Evolutionary conservation across 2,329 filamentous ascomycete species (phyloP).

Genomic region (Aspergillus pseudoviridinutans): DNA sequence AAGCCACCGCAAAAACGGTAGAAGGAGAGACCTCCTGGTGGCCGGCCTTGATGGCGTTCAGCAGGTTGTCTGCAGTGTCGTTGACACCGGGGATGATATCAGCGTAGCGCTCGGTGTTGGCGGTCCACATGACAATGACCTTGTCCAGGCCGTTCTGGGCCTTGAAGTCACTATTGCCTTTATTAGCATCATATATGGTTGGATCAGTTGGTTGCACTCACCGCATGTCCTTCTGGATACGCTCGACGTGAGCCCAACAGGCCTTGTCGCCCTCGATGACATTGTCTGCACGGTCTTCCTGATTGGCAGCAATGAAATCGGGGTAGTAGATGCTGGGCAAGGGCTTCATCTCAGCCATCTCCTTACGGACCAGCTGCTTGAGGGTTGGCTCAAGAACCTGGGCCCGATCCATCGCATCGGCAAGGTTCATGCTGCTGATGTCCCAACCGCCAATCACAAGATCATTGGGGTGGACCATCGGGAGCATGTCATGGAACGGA

Average conservation of each 20-base stretch:
- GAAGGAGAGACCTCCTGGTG: conserved; percentile 93
- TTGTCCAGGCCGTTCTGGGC: conserved; percentile 78
- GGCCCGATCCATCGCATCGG: conserved; percentile 91
- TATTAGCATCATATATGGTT: conserved; percentile 4
- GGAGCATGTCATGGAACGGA: conserved; percentile 88
- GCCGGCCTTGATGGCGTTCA: conserved; percentile 79
- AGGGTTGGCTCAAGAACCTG: conserved; percentile 92
- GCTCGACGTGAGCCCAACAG: conserved; percentile 81
- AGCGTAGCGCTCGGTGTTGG: conserved; percentile 96
- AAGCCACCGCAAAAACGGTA: conserved; percentile 92
- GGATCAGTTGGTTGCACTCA: conserved; percentile 36
- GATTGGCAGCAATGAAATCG: conserved; percentile 98
- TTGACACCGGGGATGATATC: conserved; percentile 86
- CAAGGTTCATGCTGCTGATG: conserved; percentile 85
- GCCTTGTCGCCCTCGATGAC: conserved; percentile 79
- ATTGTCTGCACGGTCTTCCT: conserved; percentile 94
- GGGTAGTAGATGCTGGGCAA: conserved; percentile 97
- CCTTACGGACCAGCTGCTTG: conserved; percentile 84
- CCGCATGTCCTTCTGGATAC: conserved; percentile 89
- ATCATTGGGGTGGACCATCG: conserved; percentile 97
- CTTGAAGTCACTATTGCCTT: conserved; percentile 72
- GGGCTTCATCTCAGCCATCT: conserved; percentile 84
- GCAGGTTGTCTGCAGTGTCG: conserved; percentile 90
- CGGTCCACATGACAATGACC: conserved; percentile 96
- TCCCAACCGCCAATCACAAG: conserved; percentile 96